Evolutionary conservation across 805 yeast species (phyloP).

Genomic region (Suhomyces faveliae): DNA sequence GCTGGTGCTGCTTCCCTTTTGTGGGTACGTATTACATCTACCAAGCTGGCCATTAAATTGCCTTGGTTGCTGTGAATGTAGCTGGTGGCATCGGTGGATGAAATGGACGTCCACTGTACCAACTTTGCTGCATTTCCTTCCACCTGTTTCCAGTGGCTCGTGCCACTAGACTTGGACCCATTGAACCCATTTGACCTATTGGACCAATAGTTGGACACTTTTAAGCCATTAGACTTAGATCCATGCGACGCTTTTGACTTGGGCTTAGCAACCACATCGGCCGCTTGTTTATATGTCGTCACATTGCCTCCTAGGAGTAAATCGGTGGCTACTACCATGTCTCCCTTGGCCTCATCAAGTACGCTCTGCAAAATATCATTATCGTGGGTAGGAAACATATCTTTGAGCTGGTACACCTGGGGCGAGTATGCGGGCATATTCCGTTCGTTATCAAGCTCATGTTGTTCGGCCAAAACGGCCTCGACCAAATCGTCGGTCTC

Average conservation of each 20-base stretch:
- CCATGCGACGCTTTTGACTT: neutral
- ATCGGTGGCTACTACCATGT: slow-evolving; percentile 29
- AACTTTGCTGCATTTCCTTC: slow-evolving; percentile 19
- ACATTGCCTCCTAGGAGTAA: slow-evolving; percentile 10
- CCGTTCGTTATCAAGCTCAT: slow-evolving; percentile 1
- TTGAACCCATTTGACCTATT: neutral
- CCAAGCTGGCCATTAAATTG: slow-evolving; percentile 30
- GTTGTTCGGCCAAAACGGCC: slow-evolving; percentile 6
- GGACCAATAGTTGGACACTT: too few relatives aligned
- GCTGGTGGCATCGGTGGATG: slow-evolving; percentile 9
- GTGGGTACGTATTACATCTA: slow-evolving; percentile 30
- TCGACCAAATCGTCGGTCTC: slow-evolving; percentile 11
- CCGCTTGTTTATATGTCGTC: neutral
- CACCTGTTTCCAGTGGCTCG: slow-evolving; percentile 11
- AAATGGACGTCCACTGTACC: slow-evolving; percentile 4
- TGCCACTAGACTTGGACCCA: neutral
- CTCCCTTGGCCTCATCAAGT: slow-evolving; percentile 27
- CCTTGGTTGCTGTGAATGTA: slow-evolving; percentile 28
- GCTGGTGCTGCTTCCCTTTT: slow-evolving; percentile 3
- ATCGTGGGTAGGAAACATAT: slow-evolving; percentile 48
- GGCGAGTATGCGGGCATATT: slow-evolving; percentile 8
- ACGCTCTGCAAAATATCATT: slow-evolving; percentile 25
- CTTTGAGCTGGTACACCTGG: slow-evolving; percentile 26
- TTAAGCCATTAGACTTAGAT: too few relatives aligned
- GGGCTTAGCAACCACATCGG: neutral